Conservation (phyloP, 805 yeast genomes). For the Jamesozyma spencerorum region DNA sequence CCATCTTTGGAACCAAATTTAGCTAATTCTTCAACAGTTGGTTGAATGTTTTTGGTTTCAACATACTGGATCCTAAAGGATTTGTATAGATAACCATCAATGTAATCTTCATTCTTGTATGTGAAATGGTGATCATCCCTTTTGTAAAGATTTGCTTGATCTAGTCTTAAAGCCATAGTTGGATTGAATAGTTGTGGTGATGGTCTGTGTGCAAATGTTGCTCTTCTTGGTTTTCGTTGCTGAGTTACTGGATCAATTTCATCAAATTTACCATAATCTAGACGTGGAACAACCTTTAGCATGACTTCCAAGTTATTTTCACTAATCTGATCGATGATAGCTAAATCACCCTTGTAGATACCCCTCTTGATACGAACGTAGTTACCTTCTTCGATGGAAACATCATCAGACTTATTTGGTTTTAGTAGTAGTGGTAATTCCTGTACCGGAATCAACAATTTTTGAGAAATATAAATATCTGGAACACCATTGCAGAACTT, state of each 20-base stretch:
- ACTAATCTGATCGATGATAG: constrained; percentile 83
- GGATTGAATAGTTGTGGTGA: constrained; percentile 81
- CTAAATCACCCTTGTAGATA: constrained; percentile 85
- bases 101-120: constrained; percentile 82
- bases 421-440: constrained; percentile 90
- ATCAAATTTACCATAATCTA: constrained; percentile 72
- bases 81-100: constrained; percentile 78
- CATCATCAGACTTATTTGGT: constrained; percentile 80
- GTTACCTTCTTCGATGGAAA: constrained; percentile 82
- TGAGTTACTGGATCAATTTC: constrained; percentile 43
- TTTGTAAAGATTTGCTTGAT: constrained; percentile 60
- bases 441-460: constrained; percentile 84
- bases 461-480: constrained; percentile 65
- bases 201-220: constrained; percentile 61
- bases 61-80: constrained; percentile 77
- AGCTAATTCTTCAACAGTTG: constrained; percentile 81
- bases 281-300: constrained; percentile 82
- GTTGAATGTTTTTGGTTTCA: constrained; percentile 74
- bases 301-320: constrained; percentile 95
- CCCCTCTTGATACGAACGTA: constrained; percentile 89
- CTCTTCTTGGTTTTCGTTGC: constrained; percentile 42
- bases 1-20: constrained; percentile 72
- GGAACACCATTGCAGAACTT: constrained; percentile 84
- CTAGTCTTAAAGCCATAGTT: constrained; percentile 79
- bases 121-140: constrained; percentile 57